phyloP scores from a whole-genome alignment of 345 rosid genomes.

The Citrus medica region DNA sequence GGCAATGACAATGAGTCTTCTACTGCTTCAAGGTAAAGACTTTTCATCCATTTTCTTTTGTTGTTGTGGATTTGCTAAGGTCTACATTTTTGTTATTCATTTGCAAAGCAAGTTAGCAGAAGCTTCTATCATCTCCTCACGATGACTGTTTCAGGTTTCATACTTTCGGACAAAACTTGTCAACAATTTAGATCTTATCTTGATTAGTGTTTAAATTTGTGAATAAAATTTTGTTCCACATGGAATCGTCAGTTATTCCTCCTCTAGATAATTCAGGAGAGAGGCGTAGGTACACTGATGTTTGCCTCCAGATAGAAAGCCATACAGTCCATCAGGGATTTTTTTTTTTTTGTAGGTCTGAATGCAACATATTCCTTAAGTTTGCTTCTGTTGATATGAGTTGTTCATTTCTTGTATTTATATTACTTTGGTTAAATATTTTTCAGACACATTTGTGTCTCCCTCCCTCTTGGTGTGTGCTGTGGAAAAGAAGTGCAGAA shows the following conservation, averaged over 20 bases:
- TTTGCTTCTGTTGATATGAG: background rate
- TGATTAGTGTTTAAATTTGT: background rate
- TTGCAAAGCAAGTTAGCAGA: background rate
- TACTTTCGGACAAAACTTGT: background rate
- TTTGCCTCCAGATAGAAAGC: background rate
- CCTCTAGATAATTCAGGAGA: background rate
- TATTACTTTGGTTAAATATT: background rate
- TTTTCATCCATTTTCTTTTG: conserved; percentile 8
- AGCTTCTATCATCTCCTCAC: background rate
- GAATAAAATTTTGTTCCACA: background rate
- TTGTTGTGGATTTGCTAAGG: conserved; percentile 3
- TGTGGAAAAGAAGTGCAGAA: no score
- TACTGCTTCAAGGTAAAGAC: conserved; percentile 77
- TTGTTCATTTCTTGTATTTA: background rate
- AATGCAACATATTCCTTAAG: background rate
- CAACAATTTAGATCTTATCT: background rate
- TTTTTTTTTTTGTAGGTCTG: background rate
- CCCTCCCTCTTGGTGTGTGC: no score
- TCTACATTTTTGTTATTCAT: conserved; percentile 1
- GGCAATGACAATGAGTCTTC: conserved; percentile 73
- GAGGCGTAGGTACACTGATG: background rate
- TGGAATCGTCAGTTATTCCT: background rate
- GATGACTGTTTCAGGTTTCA: background rate
- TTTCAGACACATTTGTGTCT: no score
- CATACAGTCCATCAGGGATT: background rate